Base-by-base conservation (phyloP, 2,329 filamentous ascomycete species). In the Exserohilum turcica region DNA sequence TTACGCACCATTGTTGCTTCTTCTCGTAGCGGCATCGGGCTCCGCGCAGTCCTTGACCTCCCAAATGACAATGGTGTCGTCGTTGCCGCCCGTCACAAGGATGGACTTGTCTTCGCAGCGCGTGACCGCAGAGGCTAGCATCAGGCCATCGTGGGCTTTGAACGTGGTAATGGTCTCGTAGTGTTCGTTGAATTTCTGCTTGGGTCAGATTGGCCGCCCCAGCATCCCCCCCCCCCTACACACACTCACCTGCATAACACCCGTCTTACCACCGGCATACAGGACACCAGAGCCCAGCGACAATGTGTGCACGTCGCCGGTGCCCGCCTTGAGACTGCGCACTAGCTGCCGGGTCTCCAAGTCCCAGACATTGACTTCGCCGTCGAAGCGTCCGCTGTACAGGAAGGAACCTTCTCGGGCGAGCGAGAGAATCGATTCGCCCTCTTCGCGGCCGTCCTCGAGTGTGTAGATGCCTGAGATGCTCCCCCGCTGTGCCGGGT, bases 361-460 rank as follows among this genome's bases (percentile, higher is more conserved):
- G 71, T 99, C 95, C 93, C 95, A 99, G 9, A 99, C 85, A 71
- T 97, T 93, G 54, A 99, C 86, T 44, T 96, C 84, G 18, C 94
- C 95, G 33, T 90, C 87, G 1, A 92, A 84, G 63, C 95, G 89
- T 40, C 94, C 94, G 54, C 90, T 91, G 70, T 97, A 99, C 4
- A 99, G 81, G 61, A 99, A 95, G 0, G 92, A 92, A 0, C 91
- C 92, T 57, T 97, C 92, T 2, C 96, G 83, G 5, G 90, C 88
- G 46, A 99, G 81, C 0, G 91, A 94, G 53, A 97, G 79, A 2
- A 89, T 84, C 2, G 84, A 81, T 52, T 84, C 83, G n/a, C 82
- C 82, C 60, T 80, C 79, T 52, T 81, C 79, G 43, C 79, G 68
- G 2, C 81, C 82, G 61, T 87, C 86, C 54, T 86, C 82, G 2